phyloP scores from a whole-genome alignment of 495 filamentous ascomycete genomes.

The Talaromyces wortmannii region DNA sequence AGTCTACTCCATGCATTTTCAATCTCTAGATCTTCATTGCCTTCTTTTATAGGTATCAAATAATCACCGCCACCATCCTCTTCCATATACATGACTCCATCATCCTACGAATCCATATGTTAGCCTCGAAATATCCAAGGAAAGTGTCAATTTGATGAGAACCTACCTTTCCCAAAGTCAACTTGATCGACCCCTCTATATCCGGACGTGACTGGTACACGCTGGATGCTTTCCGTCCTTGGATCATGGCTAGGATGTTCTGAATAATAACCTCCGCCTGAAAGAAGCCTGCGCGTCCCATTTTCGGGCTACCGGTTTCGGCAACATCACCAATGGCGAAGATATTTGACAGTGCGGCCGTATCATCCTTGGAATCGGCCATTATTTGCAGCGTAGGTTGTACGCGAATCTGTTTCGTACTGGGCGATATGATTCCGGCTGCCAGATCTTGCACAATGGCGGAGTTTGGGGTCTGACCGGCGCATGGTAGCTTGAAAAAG shows the following conservation, averaged over 20 bases:
- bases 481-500: slow-evolving; percentile 12
- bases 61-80: slow-evolving; percentile 1
- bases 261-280: slow-evolving; percentile 34
- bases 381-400: slow-evolving; percentile 42
- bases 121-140: background rate
- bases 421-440: slow-evolving; percentile 29
- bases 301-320: slow-evolving; percentile 32
- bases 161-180: slow-evolving; percentile 15
- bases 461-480: slow-evolving; percentile 16
- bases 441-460: background rate
- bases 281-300: slow-evolving; percentile 32
- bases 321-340: slow-evolving; percentile 50
- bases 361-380: slow-evolving; percentile 6
- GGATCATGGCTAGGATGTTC: slow-evolving; percentile 39
- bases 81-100: slow-evolving; percentile 7
- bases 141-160: background rate
- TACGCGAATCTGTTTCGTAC: slow-evolving; percentile 31
- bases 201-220: slow-evolving; percentile 13
- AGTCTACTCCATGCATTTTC: background rate
- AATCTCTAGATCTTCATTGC: background rate
- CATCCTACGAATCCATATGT: background rate
- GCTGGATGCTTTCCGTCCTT: slow-evolving; percentile 3
- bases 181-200: slow-evolving; percentile 14
- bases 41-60: background rate
- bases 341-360: slow-evolving; percentile 18